A percentile compares a stretch with the other conserved stretches of the same genome.
These are phyloP conservation scores for Stagonosporopsis vannaccii DNA, from an alignment of 2,329 filamentous ascomycete species.

Conservation along the genomic window DNA sequence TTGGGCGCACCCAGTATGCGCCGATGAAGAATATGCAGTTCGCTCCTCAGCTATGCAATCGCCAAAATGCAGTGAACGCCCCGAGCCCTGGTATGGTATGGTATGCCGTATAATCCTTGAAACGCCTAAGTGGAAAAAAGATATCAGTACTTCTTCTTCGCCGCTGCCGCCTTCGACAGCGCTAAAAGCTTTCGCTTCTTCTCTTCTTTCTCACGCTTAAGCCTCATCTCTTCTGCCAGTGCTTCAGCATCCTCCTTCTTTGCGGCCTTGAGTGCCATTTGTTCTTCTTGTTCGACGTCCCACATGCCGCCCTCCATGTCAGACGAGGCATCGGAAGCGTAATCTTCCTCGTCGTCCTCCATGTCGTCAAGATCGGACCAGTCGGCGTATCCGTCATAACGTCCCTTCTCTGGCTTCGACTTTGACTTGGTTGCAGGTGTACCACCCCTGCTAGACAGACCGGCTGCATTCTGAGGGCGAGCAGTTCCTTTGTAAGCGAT, in stretches of 20 bases:
- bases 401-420: slow-evolving; percentile 42
- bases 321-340: slow-evolving; percentile 71
- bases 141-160: slow-evolving; percentile 41
- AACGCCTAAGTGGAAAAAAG: slow-evolving; percentile 31
- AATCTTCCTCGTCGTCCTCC: slow-evolving; percentile 65
- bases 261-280: slow-evolving; percentile 66
- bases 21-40: slow-evolving; percentile 28
- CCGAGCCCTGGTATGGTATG: slow-evolving; percentile 24
- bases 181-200: slow-evolving; percentile 44
- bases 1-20: slow-evolving; percentile 25
- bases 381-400: slow-evolving; percentile 47
- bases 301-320: slow-evolving; percentile 81
- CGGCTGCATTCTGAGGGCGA: slow-evolving; percentile 31
- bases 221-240: slow-evolving; percentile 61
- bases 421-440: slow-evolving; percentile 41
- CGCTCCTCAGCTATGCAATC: slow-evolving; percentile 45
- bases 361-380: slow-evolving; percentile 52
- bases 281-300: slow-evolving; percentile 77
- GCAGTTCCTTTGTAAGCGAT: slow-evolving; percentile 50
- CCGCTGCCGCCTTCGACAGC: slow-evolving; percentile 39
- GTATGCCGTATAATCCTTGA: slow-evolving; percentile 40
- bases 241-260: slow-evolving; percentile 72
- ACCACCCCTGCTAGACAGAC: slow-evolving; percentile 35
- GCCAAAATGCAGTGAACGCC: slow-evolving; percentile 35
- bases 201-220: slow-evolving; percentile 47